Evolutionary conservation across 345 rosid genomes (phyloP).

Genomic region (Eucalyptus erythrocorys): DNA sequence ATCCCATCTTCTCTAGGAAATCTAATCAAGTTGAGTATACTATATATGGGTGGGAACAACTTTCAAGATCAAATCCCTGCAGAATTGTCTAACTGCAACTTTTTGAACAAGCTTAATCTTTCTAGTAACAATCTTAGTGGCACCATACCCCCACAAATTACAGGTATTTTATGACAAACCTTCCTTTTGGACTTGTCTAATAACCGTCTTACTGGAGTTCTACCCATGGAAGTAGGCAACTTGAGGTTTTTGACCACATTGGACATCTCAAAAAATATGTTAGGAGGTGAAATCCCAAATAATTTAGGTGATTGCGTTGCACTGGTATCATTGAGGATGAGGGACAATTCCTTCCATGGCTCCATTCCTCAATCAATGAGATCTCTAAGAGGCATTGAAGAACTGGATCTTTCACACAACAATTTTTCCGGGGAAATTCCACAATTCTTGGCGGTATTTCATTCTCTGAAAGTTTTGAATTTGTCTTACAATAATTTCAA

Average conservation of each 20-base stretch:
- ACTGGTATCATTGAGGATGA: background rate
- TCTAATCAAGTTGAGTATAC: background rate
- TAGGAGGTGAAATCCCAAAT: background rate
- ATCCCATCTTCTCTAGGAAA: background rate
- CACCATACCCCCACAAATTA: background rate
- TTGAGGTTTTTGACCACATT: fast-evolving
- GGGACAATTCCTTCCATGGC: background rate
- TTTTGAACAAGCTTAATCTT: background rate
- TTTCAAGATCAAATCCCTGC: background rate
- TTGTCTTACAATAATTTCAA: background rate
- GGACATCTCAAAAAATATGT: background rate
- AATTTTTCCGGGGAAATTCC: background rate
- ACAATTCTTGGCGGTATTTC: background rate
- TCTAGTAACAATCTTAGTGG: background rate
- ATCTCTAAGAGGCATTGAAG: background rate
- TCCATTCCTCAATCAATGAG: background rate
- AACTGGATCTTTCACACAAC: background rate
- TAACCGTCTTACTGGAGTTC: background rate
- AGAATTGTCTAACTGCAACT: background rate
- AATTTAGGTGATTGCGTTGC: background rate
- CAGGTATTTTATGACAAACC: background rate
- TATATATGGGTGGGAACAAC: background rate
- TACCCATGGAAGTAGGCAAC: background rate
- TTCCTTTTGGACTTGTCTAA: background rate
- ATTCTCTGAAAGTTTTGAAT: background rate